Percentiles rank a stretch among this genome's conserved stretches.
These are phyloP conservation scores for Dichotomopilus funicola DNA, from an alignment of 2,329 filamentous ascomycete species.

Conservation along the genomic window DNA sequence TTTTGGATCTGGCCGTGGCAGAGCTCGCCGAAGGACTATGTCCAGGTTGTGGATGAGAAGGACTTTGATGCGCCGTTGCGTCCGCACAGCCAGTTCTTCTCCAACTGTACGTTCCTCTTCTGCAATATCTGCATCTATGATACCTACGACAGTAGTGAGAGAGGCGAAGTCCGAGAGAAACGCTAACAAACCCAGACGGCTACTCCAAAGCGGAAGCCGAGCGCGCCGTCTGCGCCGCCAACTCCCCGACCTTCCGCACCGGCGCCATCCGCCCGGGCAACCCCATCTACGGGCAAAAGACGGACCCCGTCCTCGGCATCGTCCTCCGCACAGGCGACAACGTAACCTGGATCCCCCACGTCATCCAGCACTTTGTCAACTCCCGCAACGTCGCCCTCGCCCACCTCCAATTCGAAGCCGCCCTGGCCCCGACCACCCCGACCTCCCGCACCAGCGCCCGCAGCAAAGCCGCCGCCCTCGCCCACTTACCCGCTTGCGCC, in stretches of 20 bases:
- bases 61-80: conserved; percentile 37
- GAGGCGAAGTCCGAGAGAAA: background rate
- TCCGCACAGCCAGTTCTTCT: conserved; percentile 38
- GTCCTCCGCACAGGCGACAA: conserved; percentile 33
- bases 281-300: conserved; percentile 44
- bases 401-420: conserved; percentile 47
- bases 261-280: conserved; percentile 49
- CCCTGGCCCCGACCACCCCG: conserved; percentile 29
- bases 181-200: conserved; percentile 30
- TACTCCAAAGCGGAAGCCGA: conserved; percentile 47
- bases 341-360: conserved; percentile 38
- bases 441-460: conserved; percentile 19
- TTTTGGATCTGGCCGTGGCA: conserved; percentile 42
- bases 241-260: conserved; percentile 41
- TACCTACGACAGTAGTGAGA: background rate
- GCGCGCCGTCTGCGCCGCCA: conserved; percentile 40
- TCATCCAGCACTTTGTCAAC: conserved; percentile 45
- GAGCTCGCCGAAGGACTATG: conserved; percentile 32
- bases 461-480: background rate
- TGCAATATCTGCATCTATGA: background rate
- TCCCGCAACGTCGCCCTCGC: conserved; percentile 47
- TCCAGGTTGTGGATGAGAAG: conserved; percentile 41
- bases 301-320: conserved; percentile 36
- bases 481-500: conserved; percentile 30
- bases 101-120: conserved; percentile 31